phyloP scores from a whole-genome alignment of 352 stramenopile genomes.

The Hyaloperonospora arabidopsidis region DNA sequence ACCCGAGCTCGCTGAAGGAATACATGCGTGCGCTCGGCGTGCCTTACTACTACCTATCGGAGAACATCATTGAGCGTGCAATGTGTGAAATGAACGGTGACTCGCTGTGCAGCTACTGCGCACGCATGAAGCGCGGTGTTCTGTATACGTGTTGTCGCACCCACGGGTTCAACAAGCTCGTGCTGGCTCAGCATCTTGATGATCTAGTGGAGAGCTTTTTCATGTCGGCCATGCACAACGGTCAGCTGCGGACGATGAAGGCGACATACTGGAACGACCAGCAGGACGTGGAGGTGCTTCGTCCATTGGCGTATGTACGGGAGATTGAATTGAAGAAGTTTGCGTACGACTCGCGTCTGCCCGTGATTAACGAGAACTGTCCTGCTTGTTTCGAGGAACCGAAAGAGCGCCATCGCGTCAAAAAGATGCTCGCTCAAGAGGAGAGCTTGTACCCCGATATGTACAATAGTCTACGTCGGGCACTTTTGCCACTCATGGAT shows the following conservation, averaged over 20 bases:
- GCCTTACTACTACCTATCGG: slow-evolving; percentile 91
- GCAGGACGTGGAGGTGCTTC: slow-evolving; percentile 92
- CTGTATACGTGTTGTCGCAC: slow-evolving; percentile 93
- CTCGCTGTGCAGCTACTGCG: slow-evolving; percentile 95
- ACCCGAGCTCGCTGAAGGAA: slow-evolving; percentile 93
- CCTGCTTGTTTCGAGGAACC: slow-evolving; percentile 98
- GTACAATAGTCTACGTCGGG: slow-evolving; percentile 13
- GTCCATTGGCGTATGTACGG: slow-evolving; percentile 93
- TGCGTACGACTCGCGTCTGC: slow-evolving; percentile 81
- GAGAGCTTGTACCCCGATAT: slow-evolving; percentile 89
- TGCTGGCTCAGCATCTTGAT: slow-evolving; percentile 96
- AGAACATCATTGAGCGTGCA: slow-evolving; percentile 89
- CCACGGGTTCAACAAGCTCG: slow-evolving; percentile 90
- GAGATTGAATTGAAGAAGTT: slow-evolving; percentile 89
- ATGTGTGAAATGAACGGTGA: slow-evolving; percentile 82
- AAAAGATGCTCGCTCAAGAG: slow-evolving; percentile 94
- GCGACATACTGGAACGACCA: slow-evolving; percentile 95
- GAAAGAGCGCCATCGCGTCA: slow-evolving; percentile 95
- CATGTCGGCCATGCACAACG: slow-evolving; percentile 98
- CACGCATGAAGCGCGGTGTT: slow-evolving; percentile 95
- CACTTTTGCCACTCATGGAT: slow-evolving; percentile 79
- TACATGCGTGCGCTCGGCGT: slow-evolving; percentile 93
- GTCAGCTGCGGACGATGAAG: slow-evolving; percentile 97
- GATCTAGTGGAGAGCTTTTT: slow-evolving; percentile 97
- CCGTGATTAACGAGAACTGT: slow-evolving; percentile 99